Percentiles rank a stretch among this genome's conserved stretches.
Evolutionary conservation across 2,329 filamentous ascomycete genomes (phyloP).

Genomic region (Hymenoscyphus fructigenus): DNA sequence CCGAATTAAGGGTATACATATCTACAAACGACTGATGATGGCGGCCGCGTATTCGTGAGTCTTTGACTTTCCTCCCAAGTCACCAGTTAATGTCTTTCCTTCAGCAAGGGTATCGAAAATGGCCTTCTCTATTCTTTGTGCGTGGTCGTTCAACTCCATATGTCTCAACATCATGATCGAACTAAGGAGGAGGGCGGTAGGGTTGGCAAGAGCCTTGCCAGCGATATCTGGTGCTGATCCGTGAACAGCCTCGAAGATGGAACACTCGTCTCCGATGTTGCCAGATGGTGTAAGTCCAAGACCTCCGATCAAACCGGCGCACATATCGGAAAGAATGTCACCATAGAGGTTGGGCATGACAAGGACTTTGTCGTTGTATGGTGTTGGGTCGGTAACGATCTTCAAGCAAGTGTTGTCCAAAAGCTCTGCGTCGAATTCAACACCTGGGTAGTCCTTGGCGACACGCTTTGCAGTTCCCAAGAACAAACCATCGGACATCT

Average conservation of each 20-base stretch:
- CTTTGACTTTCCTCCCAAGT: constrained; percentile 94
- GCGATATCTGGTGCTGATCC: constrained; percentile 96
- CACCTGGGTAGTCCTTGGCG: constrained; percentile 90
- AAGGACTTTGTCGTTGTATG: constrained; percentile 99
- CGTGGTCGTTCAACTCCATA: constrained; percentile 87
- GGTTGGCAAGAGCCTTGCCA: constrained; percentile 94
- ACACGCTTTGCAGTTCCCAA: constrained; percentile 81
- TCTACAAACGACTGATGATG: constrained; percentile 64
- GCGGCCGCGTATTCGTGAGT: constrained; percentile 91
- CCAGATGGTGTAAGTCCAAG: constrained; percentile 95
- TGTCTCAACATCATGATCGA: constrained; percentile 99
- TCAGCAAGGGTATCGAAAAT: constrained; percentile 94
- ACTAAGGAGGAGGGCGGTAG: constrained; percentile 89
- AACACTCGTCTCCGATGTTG: constrained; percentile 99
- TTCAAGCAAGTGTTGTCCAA: constrained; percentile 99
- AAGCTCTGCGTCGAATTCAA: constrained; percentile 96
- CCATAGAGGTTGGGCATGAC: constrained; percentile 99
- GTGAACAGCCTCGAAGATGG: constrained; percentile 99
- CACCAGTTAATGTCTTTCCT: constrained; percentile 94
- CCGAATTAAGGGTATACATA: constrained; percentile 29
- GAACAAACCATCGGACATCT: constrained; percentile 99
- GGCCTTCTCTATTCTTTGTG: constrained; percentile 85
- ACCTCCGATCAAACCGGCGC: constrained; percentile 95
- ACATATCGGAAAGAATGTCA: constrained; percentile 99
- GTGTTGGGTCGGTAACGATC: constrained; percentile 93